Evolutionary conservation across 2,329 filamentous ascomycete genomes (phyloP).

Genomic region (Ophiostoma sp.): DNA sequence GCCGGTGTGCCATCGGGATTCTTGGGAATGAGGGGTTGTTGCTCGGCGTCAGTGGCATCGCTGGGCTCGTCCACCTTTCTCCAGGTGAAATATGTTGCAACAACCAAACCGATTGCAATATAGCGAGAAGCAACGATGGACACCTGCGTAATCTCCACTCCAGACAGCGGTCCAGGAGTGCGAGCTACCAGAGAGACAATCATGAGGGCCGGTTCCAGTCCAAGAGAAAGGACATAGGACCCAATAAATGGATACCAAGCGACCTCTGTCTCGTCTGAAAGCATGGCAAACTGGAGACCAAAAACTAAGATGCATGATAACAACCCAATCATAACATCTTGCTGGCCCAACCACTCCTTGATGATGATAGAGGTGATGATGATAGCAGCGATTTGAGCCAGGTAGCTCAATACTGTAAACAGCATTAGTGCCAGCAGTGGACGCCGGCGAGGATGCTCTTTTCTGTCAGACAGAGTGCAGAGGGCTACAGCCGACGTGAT

Average conservation of each 20-base stretch:
- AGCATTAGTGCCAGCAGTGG: constrained; percentile 48
- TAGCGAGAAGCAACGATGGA: constrained; percentile 39
- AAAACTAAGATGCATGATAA: constrained; percentile 66
- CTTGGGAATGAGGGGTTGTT: constrained; percentile 57
- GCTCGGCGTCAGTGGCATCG: constrained; percentile 38
- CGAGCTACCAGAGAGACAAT: constrained; percentile 33
- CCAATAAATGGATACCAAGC: constrained; percentile 66
- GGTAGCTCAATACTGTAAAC: constrained; percentile 48
- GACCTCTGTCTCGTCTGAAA: constrained; percentile 51
- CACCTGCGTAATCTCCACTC: constrained; percentile 36
- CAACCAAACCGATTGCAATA: constrained; percentile 38
- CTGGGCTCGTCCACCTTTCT: constrained; percentile 27
- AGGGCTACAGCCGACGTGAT: constrained; percentile 51
- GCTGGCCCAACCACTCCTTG: constrained; percentile 45
- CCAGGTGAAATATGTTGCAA: constrained; percentile 38
- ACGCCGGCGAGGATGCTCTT: constrained; percentile 44
- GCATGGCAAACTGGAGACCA: constrained; percentile 57
- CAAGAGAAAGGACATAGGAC: constrained; percentile 59
- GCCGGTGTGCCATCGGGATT: constrained; percentile 33
- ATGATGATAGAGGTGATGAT: constrained; percentile 40
- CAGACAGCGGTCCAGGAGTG: constrained; percentile 18
- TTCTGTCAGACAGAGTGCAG: constrained; percentile 48
- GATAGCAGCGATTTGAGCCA: constrained; percentile 48
- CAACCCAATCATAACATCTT: constrained; percentile 56
- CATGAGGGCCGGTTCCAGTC: constrained; percentile 53